These are phyloP conservation scores for Paspalum vaginatum DNA, from an alignment of 176 grass and related monocot genomes.

Conservation along the genomic window DNA sequence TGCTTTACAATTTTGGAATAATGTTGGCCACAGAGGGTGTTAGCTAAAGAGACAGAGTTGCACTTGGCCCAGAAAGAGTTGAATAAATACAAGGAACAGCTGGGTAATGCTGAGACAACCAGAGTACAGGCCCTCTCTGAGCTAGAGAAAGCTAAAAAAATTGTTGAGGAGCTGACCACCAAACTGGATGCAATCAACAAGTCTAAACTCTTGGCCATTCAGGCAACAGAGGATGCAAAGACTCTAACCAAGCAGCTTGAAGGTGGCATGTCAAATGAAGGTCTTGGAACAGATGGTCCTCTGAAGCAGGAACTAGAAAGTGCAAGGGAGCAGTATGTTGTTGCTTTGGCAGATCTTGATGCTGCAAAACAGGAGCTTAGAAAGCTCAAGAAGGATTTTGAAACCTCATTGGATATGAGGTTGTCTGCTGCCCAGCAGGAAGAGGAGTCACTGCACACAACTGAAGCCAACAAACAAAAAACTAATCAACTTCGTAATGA, in stretches of 20 bases:
- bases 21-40: conserved; percentile 55
- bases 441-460: conserved; percentile 68
- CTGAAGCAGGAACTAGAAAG: conserved; percentile 80
- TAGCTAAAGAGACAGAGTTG: conserved; percentile 89
- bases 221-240: conserved; percentile 80
- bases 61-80: conserved; percentile 89
- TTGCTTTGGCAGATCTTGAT: conserved; percentile 86
- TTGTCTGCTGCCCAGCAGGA: conserved; percentile 79
- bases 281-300: conserved; percentile 60
- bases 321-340: conserved; percentile 74
- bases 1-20: conserved; percentile 28
- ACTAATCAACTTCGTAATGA: conserved; percentile 69
- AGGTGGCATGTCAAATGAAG: conserved; percentile 51
- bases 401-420: conserved; percentile 78
- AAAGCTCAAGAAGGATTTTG: conserved; percentile 92
- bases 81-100: conserved; percentile 93
- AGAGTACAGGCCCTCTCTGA: conserved; percentile 81
- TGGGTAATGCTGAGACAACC: conserved; percentile 75
- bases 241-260: conserved; percentile 71
- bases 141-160: conserved; percentile 82
- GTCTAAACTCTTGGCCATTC: conserved; percentile 79
- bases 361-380: conserved; percentile 89
- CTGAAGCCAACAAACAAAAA: conserved; percentile 72
- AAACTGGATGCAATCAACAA: conserved; percentile 79
- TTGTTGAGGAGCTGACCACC: conserved; percentile 69